Evolutionary conservation across 139 green algal species (phyloP), one percentile per base, ranked within the genome.

Genomic region (Haematococcus sp.): DNA sequence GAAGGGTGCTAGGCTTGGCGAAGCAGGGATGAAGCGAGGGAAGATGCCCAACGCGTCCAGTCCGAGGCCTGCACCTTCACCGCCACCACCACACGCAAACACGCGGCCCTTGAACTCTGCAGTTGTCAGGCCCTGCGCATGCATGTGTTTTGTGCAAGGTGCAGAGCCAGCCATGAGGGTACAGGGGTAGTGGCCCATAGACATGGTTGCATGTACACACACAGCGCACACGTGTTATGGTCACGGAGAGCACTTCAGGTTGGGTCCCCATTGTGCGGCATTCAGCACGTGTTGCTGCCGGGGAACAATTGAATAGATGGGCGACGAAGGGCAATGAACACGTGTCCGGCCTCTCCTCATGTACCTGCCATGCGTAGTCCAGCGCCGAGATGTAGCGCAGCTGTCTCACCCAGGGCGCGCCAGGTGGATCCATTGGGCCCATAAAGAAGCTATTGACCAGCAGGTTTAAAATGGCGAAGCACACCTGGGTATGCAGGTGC

Each of bases 391-490:
- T 60, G 68, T 71, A 82, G 2, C 76, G 68, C 77, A 91, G 70
- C 28, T 69, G 73, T 23, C 55, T 58, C 20, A 81, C 35, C 69
- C 79, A 78, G 0, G 31, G 51, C 17, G 34, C n/a, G n/a, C 46
- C 66, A 30, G 31, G 28, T 27, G 52, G 51, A 3, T 66, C 51
- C 22, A 66, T 22, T 30, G 51, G 68, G 0, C 69, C 73, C 27
- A 82, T 63, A 70, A 91, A 86, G 68, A 81, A 84, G 13, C 63
- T 79, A 66, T 69, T 81, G 44, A 88, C 28, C 61, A 91, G 72
- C 67, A 89, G 69, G 74, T 91, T 91, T 35, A 88, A 4, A 0
- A 85, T 73, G 23, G 79, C 63, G 33, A 86, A 86, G 23, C 54
- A 81, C 2, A 89, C 85, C 60, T 58, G 34, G 19, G 20, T 4